Percentiles rank a stretch among this genome's conserved stretches.
These are phyloP conservation scores for Alnus rubra DNA, from an alignment of 306 rosid genomes.

Conservation along the genomic window DNA sequence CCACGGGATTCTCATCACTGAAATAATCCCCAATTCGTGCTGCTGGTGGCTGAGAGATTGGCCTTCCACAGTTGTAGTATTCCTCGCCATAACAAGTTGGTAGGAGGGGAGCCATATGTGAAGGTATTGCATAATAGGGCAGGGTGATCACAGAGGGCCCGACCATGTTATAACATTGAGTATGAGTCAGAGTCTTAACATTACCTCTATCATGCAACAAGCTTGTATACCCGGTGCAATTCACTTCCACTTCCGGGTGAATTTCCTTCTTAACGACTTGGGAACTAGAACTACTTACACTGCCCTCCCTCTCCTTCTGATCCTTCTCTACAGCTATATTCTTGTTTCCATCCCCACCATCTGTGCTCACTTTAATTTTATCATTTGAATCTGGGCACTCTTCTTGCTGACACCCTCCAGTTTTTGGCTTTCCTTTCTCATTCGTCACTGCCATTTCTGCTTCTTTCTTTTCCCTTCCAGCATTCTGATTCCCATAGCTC, in stretches of 20 bases:
- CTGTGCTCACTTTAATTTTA: slow-evolving; percentile 15
- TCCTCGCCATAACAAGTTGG: slow-evolving; percentile 18
- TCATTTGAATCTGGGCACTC: slow-evolving; percentile 16
- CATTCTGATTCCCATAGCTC: slow-evolving; percentile 23
- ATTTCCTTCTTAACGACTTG: slow-evolving; percentile 14
- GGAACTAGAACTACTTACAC: not conserved
- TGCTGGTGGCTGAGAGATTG: slow-evolving; percentile 28
- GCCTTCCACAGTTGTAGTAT: slow-evolving; percentile 9
- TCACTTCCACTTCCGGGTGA: not conserved
- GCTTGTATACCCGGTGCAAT: slow-evolving; percentile 23
- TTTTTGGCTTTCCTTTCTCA: slow-evolving; percentile 28
- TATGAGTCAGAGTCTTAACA: slow-evolving; percentile 16
- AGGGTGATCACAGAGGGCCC: slow-evolving; percentile 33
- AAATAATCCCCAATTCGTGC: slow-evolving; percentile 35
- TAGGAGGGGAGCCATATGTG: slow-evolving; percentile 17
- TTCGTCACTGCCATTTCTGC: slow-evolving; percentile 1
- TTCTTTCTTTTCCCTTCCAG: slow-evolving; percentile 21
- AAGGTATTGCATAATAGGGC: slow-evolving; percentile 31
- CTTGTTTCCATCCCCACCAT: slow-evolving; percentile 14
- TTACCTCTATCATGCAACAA: not conserved
- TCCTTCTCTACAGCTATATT: slow-evolving; percentile 8
- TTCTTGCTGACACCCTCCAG: not conserved
- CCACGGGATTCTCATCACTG: slow-evolving; percentile 46
- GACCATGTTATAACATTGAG: slow-evolving; percentile 28
- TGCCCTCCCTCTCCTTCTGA: not conserved